Base-by-base conservation (phyloP, 2,329 filamentous ascomycete species). In the Ascochyta viciae-villosae region DNA sequence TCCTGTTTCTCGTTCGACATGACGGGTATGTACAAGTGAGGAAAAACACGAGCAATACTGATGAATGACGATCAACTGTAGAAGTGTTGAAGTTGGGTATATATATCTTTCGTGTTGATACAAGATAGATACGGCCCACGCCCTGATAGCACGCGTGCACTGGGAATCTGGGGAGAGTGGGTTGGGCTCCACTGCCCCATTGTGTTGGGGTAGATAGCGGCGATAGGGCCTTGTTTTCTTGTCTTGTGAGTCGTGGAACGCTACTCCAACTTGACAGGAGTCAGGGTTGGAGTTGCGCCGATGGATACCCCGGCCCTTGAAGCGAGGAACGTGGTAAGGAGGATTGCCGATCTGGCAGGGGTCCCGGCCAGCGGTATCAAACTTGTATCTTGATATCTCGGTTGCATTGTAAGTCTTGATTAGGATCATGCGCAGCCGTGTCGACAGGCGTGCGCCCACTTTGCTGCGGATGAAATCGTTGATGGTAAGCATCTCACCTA, bases 1-100 rank as follows among this genome's bases (percentile, higher is more conserved):
- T 64, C 47, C 29, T 60, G 54, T 46, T 73, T 73, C 34, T 73
- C 70, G 22, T 59, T 49, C 43, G 64, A 64, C 65, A 68, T 71
- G 19, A 29, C 57, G 44, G 39, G 26, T 23, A 50, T 41, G 19
- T 22, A 33, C 10, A 26, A 39, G 37, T 15, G 3, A 13, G 12
- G 4, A 16, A 45, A 35, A 12, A 7, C 37, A 13, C 16, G 24
- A 39, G 31, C 15, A 26, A 29, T 24, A 16, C 46, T 50, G 46
- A 47, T 50, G 46, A 38, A 43, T 15, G 37, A 44, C 34, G 39
- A 39, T 53, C 37, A 34, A 31, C 9, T 43, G 23, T 33, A 7
- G 40, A 49, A 40, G 24, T 15, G 23, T 31, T 47, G 31, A 29
- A 35, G 45, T 43, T 50, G 22, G 13, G 40, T 48, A 50, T 57